Evolutionary conservation across 2,329 filamentous ascomycete species (phyloP).

Genomic region (Talaromyces sp.): DNA sequence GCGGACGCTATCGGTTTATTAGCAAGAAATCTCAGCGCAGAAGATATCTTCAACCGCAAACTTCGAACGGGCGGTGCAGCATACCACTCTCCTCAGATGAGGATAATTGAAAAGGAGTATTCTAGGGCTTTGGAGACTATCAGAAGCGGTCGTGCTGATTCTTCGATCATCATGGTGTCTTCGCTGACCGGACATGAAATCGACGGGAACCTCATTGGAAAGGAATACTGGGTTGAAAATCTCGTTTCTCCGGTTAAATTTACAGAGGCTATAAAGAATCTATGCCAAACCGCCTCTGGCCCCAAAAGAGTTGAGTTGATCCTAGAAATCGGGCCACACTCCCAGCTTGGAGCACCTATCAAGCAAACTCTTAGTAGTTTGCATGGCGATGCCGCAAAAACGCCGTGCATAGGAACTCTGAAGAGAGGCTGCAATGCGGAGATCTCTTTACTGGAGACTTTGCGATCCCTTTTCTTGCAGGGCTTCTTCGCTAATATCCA

Average conservation of each 20-base stretch:
- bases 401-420: too few relatives aligned
- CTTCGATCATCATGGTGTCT: conserved; percentile 15
- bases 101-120: conserved; percentile 33
- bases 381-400: too few relatives aligned
- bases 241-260: conserved; percentile 36
- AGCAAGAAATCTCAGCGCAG: conserved; percentile 19
- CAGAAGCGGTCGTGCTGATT: background rate
- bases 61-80: conserved; percentile 20
- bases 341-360: too few relatives aligned
- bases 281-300: background rate
- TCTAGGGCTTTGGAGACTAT: conserved; percentile 25
- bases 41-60: background rate
- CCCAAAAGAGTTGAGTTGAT: background rate
- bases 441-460: too few relatives aligned
- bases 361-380: too few relatives aligned
- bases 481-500: too few relatives aligned
- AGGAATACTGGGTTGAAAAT: conserved; percentile 38
- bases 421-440: too few relatives aligned
- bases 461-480: too few relatives aligned
- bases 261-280: conserved; percentile 23
- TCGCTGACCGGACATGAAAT: conserved; percentile 26
- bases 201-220: background rate
- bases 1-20: conserved; percentile 29
- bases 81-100: conserved; percentile 41
- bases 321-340: conserved; percentile 34